phyloP scores from a whole-genome alignment of 116 monocot genomes.

The Phalaenopsis hybrid region DNA sequence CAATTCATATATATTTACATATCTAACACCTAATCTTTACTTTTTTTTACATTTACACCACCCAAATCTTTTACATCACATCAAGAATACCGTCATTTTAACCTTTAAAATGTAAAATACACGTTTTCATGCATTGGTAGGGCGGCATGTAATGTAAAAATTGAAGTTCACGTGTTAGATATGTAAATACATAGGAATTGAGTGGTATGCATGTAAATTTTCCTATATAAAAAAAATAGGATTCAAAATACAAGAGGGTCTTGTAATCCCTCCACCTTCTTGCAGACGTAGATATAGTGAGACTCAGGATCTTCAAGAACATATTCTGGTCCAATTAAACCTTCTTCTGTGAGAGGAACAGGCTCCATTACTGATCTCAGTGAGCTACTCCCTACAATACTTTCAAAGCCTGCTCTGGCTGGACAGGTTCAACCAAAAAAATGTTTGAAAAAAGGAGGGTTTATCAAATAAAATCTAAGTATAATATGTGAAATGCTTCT shows the following conservation, averaged over 20 bases:
- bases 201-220: no score
- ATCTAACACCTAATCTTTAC: no score
- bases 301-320: slow-evolving; percentile 58
- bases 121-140: no score
- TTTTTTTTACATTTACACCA: no score
- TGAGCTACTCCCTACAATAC: slow-evolving; percentile 12
- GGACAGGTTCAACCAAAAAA: slow-evolving; percentile 3
- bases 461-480: neutral
- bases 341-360: slow-evolving; percentile 34
- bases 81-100: no score
- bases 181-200: no score
- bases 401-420: slow-evolving; percentile 42
- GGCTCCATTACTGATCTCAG: slow-evolving; percentile 37
- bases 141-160: no score
- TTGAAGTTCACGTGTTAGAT: no score
- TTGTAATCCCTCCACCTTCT: slow-evolving; percentile 20
- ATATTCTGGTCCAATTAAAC: slow-evolving; percentile 30
- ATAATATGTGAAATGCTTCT: neutral
- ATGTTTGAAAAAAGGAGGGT: no score
- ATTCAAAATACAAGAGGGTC: neutral
- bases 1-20: no score
- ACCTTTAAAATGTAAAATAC: no score
- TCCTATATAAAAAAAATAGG: neutral
- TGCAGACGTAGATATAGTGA: slow-evolving; percentile 47
- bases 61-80: no score